phyloP scores from a whole-genome alignment of 345 rosid genomes.

The Rhizophora mangle region DNA sequence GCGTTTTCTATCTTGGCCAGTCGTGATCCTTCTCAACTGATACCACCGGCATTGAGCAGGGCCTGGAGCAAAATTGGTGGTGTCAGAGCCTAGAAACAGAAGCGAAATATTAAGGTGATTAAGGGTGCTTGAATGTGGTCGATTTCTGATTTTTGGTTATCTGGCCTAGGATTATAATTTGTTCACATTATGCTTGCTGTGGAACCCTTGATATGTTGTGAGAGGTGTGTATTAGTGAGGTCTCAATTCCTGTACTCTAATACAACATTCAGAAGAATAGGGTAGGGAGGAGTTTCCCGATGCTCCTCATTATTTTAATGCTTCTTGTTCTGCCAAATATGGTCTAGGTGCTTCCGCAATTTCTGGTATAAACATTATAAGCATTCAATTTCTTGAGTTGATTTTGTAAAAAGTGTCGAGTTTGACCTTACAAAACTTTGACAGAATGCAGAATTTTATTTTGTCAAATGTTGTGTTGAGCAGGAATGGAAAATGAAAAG shows the following conservation, averaged over 20 bases:
- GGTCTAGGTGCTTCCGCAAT: too few relatives aligned
- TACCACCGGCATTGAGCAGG: conserved; percentile 34
- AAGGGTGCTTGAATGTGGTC: conserved; percentile 13
- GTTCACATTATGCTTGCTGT: conserved; percentile 24
- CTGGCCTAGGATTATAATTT: conserved; percentile 25
- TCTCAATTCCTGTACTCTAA: conserved; percentile 7
- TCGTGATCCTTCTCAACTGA: conserved; percentile 19
- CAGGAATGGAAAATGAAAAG: too few relatives aligned
- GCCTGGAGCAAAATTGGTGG: conserved; percentile 27
- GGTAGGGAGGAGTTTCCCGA: conserved; percentile 18
- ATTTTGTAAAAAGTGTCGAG: too few relatives aligned
- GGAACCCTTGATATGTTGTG: conserved; percentile 28
- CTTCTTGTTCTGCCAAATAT: too few relatives aligned
- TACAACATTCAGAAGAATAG: conserved; percentile 16
- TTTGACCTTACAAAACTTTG: too few relatives aligned
- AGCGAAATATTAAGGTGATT: neutral
- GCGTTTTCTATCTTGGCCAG: conserved; percentile 26
- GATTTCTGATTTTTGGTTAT: conserved; percentile 21
- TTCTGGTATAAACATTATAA: too few relatives aligned
- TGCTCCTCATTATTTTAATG: conserved; percentile 11
- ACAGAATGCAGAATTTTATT: too few relatives aligned
- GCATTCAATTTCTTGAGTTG: too few relatives aligned
- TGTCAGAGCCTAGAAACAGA: neutral
- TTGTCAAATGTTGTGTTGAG: too few relatives aligned
- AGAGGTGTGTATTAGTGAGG: conserved; percentile 26